Conservation (phyloP, 441 rosid species). For the Breynia disticha region DNA sequence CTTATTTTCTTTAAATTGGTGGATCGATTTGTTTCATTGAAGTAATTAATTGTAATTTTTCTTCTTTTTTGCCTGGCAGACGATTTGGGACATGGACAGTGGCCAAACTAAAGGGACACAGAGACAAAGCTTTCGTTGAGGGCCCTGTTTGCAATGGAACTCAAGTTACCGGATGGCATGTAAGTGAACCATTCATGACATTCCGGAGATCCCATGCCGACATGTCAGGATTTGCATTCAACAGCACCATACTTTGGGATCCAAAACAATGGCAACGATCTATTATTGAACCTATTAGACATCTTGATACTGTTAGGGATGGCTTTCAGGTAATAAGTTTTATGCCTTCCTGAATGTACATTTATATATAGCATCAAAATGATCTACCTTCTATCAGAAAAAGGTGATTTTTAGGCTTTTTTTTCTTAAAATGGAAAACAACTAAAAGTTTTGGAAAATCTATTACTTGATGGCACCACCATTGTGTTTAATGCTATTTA, state of each 20-base stretch:
- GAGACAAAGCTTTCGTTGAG: constrained; percentile 25
- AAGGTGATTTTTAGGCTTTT: neutral
- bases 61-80: constrained; percentile 21
- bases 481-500: neutral
- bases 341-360: constrained; percentile 7
- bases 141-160: constrained; percentile 56
- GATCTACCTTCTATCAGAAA: too few species aligned
- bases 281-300: constrained; percentile 41
- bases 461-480: neutral
- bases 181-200: constrained; percentile 21
- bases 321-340: constrained; percentile 32
- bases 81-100: constrained; percentile 57
- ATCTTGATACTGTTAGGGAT: constrained; percentile 31
- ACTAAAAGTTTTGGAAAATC: neutral
- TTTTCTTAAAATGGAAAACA: neutral
- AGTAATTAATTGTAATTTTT: neutral
- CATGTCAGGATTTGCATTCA: constrained; percentile 56
- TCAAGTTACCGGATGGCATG: constrained; percentile 54
- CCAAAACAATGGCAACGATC: constrained; percentile 53
- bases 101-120: constrained; percentile 29
- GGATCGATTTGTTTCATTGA: neutral
- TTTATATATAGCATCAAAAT: neutral
- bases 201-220: constrained; percentile 46
- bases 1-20: too few species aligned
- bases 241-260: constrained; percentile 63